Percentiles rank a stretch among this genome's conserved stretches.
phyloP scores from a whole-genome alignment of 1,284 basidiomycete species.

The Garcileccinum viscosum region DNA sequence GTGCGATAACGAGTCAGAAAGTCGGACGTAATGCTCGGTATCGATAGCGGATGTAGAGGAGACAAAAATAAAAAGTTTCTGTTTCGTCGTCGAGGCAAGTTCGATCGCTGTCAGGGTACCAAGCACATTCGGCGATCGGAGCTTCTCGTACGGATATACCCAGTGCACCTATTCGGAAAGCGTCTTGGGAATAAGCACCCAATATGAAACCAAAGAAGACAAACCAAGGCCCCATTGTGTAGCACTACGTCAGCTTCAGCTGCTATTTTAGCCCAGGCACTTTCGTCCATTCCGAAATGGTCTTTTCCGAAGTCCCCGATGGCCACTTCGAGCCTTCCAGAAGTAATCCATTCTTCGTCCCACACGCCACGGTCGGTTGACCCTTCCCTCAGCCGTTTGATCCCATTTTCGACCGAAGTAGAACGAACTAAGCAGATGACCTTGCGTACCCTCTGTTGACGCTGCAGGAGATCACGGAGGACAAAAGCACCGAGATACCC shows the following conservation, averaged over 20 bases:
- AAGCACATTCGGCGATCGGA: slow-evolving; percentile 91
- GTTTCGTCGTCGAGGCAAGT: slow-evolving; percentile 76
- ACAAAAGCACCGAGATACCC: slow-evolving; percentile 98
- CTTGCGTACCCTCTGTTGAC: slow-evolving; percentile 72
- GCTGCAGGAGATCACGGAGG: slow-evolving; percentile 79
- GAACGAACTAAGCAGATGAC: slow-evolving; percentile 93
- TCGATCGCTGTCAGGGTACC: slow-evolving; percentile 86
- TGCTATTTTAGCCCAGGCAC: slow-evolving; percentile 74
- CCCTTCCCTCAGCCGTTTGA: slow-evolving; percentile 77
- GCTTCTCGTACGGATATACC: slow-evolving; percentile 97
- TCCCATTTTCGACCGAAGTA: slow-evolving; percentile 64
- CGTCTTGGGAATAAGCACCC: background rate
- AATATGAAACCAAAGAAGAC: slow-evolving; percentile 34
- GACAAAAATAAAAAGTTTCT: slow-evolving; percentile 90
- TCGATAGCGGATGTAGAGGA: slow-evolving; percentile 96
- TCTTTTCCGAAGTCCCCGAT: slow-evolving; percentile 86
- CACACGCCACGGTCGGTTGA: slow-evolving; percentile 90
- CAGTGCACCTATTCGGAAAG: slow-evolving; percentile 80
- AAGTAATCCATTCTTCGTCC: slow-evolving; percentile 85
- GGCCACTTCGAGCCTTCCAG: slow-evolving; percentile 80
- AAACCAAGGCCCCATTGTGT: slow-evolving; percentile 95
- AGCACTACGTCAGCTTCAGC: slow-evolving; percentile 84
- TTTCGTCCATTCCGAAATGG: slow-evolving; percentile 76
- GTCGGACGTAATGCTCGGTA: slow-evolving; percentile 86
- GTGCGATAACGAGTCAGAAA: slow-evolving; percentile 76